Evolutionary conservation across 805 yeast species (phyloP), one percentile per base, ranked within the genome.

Genomic region (Naumovozyma baii): DNA sequence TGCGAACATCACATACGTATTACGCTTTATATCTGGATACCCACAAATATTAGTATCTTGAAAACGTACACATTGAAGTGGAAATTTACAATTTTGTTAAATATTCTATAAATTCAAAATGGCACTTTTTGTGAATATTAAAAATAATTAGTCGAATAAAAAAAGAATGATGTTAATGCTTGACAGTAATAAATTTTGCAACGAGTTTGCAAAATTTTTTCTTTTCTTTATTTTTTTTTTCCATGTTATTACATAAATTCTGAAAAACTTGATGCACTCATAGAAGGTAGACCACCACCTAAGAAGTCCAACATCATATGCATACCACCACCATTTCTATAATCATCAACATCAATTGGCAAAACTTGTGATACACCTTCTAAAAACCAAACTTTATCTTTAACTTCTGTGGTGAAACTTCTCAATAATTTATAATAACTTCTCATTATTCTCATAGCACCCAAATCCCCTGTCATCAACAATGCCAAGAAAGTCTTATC

Each of bases 261-360:
- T 7, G 60, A 49, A 18, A 67, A 45, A 43, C 63, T 65, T 3
- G 70, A 65, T 0, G 70, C 66, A 3, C 70, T 66, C 68, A 69
- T 66, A 3, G 73, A 68, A 9, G 73, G 73, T 33, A 69, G 48
- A 2, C 73, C 73, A 13, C 92, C 92, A 14, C 92, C 92, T 20
- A 83, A 66, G 65, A 83, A 83, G 59, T 83, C 92, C 60, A 83
- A 65, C 92, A 83, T 83, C 92, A 83, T 83, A 56, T 82, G 86
- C 86, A 81, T 81, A 46, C 92, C 92, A 41, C 92, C 92, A 42
- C 94, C 84, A 33, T 95, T 94, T n/a, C 88, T 79, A 54, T 84
- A 83, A 52, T 83, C 86, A 52, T 88, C 96, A 39, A 85, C 94
- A 59, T 88, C 95, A 10, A 81, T 94, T 0, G 96, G 96, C 36